phyloP scores from a whole-genome alignment of 495 filamentous ascomycete genomes.

The Tuber borchii region DNA sequence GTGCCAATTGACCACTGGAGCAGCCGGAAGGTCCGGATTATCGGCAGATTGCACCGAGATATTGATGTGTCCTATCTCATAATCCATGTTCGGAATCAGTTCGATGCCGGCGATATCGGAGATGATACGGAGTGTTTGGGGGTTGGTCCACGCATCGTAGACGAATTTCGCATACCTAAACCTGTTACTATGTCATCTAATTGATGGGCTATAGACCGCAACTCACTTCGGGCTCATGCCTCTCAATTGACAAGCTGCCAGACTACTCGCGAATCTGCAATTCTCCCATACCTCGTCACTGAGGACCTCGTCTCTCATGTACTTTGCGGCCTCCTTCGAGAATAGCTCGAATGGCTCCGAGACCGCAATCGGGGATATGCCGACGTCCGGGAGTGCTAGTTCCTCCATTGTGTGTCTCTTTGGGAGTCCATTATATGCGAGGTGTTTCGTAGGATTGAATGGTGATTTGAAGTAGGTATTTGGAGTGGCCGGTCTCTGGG shows the following conservation, averaged over 20 bases:
- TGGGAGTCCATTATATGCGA: slow-evolving; percentile 50
- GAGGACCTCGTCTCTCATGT: slow-evolving; percentile 62
- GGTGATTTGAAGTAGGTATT: slow-evolving; percentile 28
- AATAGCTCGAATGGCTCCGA: slow-evolving; percentile 71
- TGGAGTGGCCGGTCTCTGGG: slow-evolving; percentile 12
- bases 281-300: slow-evolving; percentile 58
- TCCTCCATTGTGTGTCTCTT: slow-evolving; percentile 57
- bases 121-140: slow-evolving; percentile 57
- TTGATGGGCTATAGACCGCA: no score
- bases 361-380: slow-evolving; percentile 45
- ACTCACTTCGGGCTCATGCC: slow-evolving; percentile 64
- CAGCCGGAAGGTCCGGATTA: slow-evolving; percentile 7
- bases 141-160: slow-evolving; percentile 63
- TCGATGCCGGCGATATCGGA: slow-evolving; percentile 71
- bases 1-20: slow-evolving; percentile 64
- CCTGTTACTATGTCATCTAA: no score
- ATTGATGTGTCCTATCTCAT: slow-evolving; percentile 70
- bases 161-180: slow-evolving; percentile 58
- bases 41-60: slow-evolving; percentile 51
- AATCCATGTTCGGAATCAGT: slow-evolving; percentile 62
- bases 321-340: slow-evolving; percentile 57
- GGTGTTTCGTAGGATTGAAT: slow-evolving; percentile 50
- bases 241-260: slow-evolving; percentile 60
- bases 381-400: slow-evolving; percentile 3
- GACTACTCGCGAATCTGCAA: slow-evolving; percentile 57